Evolutionary conservation across 176 grass and related monocot species (phyloP), one percentile per base, ranked within the genome.

Genomic region (Oryza punctata): DNA sequence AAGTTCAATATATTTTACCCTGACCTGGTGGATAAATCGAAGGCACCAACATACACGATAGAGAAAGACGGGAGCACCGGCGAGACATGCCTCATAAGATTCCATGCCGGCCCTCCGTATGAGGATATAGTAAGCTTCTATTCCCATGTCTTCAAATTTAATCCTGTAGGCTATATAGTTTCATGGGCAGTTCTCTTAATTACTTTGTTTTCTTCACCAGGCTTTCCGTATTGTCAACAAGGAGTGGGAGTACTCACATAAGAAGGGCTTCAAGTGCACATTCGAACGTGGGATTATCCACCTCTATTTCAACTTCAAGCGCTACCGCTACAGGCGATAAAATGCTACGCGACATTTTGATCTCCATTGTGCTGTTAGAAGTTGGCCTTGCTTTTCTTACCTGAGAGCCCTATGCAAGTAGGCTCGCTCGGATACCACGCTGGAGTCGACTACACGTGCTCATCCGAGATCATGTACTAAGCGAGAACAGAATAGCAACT

Each of bases 1-100:
- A 99, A 99, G 85, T 99, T 99, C 83, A 99, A 99, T 67, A 90
- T 99, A 80, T 99, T 99, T 90, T 99, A 99, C 72, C 96, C 93
- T 73, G 96, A 99, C 82, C 91, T 99, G 30, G 93, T 99, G 21
- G 96, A 99, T 73, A 99, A 99, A 89, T 89, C 91, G 25, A 99
- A 85, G 72, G 93, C 96, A 37, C 93, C 96, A 7, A 76, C 78
- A 19, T 98, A 93, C 87, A 93, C 82, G 37, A 98, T 98, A 67
- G 93, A 98, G 54, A 98, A 93, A 88, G 93, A 98, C 65, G 91
- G 89, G 26, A 93, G 91, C 77, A 89, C 57, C 46, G 93, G 93
- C 68, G 96, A 98, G 76, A 98, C 96, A 65, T 99, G 96, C 37
- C 18, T 89, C 37, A 96, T 96, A 73, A 86, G 93, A 81, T 99